These are phyloP conservation scores for Komagataea norvegica DNA, from an alignment of 1,139 yeast genomes.

Conservation along the genomic window DNA sequence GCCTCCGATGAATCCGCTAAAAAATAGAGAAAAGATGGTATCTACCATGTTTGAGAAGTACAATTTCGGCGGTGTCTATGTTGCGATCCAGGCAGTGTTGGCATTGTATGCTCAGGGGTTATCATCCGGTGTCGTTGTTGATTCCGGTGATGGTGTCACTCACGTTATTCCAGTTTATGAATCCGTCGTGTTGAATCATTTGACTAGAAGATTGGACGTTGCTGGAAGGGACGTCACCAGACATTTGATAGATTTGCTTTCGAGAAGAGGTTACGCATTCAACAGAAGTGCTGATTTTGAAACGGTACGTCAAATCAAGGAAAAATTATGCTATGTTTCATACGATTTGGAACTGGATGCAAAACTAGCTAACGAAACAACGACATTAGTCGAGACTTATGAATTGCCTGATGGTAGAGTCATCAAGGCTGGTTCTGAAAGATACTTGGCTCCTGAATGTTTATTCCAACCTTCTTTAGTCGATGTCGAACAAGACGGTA, in stretches of 20 bases:
- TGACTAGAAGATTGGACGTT: constrained; percentile 88
- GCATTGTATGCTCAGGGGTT: constrained; percentile 97
- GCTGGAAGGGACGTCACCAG: constrained; percentile 99
- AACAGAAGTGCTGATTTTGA: constrained; percentile 98
- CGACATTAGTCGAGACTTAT: constrained; percentile 84
- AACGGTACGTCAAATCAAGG: constrained; percentile 96
- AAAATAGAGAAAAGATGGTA: constrained; percentile 91
- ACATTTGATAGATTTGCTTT: constrained; percentile 79
- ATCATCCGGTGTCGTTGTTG: constrained; percentile 97
- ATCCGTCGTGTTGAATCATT: constrained; percentile 88
- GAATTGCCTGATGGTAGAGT: constrained; percentile 97
- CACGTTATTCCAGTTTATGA: constrained; percentile 98
- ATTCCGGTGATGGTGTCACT: constrained; percentile 93
- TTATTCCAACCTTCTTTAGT: constrained; percentile 94
- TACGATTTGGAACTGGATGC: constrained; percentile 89
- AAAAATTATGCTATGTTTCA: constrained; percentile 90
- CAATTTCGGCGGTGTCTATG: constrained; percentile 93
- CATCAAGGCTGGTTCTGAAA: constrained; percentile 89
- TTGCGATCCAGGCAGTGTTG: constrained; percentile 96
- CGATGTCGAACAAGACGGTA: constrained; percentile 97
- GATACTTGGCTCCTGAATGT: constrained; percentile 98
- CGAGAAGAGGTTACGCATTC: constrained; percentile 96
- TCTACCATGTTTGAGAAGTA: constrained; percentile 97
- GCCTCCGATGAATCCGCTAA: constrained; percentile 96
- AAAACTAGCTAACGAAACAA: constrained; percentile 86